Evolutionary conservation across 164 flowering plant species (phyloP).

Genomic region (Tinospora cordifolia): DNA sequence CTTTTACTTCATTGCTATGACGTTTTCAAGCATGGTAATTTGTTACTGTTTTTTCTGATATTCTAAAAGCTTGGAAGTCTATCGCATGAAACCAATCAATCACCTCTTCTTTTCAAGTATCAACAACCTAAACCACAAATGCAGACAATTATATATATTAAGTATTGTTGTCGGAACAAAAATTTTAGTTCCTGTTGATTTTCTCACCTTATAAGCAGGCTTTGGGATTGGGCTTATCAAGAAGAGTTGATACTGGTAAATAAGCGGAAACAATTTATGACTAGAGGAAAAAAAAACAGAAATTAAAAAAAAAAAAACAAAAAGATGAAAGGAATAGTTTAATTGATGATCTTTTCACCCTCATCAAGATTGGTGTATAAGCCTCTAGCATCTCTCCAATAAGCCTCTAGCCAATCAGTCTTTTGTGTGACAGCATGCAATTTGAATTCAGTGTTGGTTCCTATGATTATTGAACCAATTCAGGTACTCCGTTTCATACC

Average conservation of each 20-base stretch:
- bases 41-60: neutral
- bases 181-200: too few relatives aligned
- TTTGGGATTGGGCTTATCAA: too few relatives aligned
- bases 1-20: neutral
- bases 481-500: neutral
- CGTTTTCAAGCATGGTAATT: neutral
- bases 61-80: constrained; percentile 1
- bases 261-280: neutral
- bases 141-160: neutral
- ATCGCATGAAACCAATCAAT: neutral
- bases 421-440: neutral
- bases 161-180: too few relatives aligned
- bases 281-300: neutral
- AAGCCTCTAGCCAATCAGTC: neutral
- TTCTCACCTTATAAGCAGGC: too few relatives aligned
- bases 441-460: neutral
- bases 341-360: neutral
- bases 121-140: neutral
- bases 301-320: neutral
- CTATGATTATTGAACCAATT: neutral
- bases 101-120: neutral
- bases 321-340: neutral
- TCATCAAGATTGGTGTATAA: neutral
- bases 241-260: neutral
- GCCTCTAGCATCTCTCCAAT: neutral